phyloP scores from a whole-genome alignment of 2,329 filamentous ascomycete species.

The Phaeosphaeria sp. region DNA sequence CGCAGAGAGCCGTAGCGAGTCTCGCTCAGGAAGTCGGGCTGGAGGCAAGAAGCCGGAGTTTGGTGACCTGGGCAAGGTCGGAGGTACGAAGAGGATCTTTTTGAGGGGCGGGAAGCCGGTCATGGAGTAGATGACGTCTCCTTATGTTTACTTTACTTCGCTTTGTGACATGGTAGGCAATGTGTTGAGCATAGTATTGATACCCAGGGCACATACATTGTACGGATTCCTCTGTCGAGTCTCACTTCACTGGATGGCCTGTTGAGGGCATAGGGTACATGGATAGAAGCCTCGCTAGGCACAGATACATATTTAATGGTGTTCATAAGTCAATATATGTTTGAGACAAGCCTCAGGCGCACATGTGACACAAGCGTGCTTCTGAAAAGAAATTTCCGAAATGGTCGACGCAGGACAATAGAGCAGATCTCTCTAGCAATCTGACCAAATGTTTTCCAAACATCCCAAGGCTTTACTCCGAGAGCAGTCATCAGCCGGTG shows the following conservation, averaged over 20 bases:
- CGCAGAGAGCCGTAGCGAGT: constrained; percentile 34
- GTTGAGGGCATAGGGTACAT: not conserved
- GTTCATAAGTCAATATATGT: not conserved
- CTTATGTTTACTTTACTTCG: not conserved
- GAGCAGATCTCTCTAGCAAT: no score
- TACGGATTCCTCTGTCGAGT: not conserved
- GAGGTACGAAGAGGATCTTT: constrained; percentile 75
- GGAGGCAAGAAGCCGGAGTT: constrained; percentile 54
- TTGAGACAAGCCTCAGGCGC: no score
- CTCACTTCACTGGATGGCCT: not conserved
- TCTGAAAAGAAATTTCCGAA: no score
- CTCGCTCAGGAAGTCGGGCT: constrained; percentile 33
- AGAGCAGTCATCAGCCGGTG: no score
- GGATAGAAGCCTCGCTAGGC: not conserved
- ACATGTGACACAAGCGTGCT: no score
- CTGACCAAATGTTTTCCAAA: no score
- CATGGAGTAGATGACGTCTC: not conserved
- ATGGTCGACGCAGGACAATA: no score
- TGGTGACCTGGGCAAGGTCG: constrained; percentile 74
- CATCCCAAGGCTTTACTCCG: no score
- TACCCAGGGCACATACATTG: not conserved
- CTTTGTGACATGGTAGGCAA: not conserved
- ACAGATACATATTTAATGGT: not conserved
- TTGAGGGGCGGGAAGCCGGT: constrained; percentile 48
- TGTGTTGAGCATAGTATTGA: not conserved